Base-by-base conservation (phyloP, 2,329 filamentous ascomycete genomes). In the Hirsutella thompsonii region DNA sequence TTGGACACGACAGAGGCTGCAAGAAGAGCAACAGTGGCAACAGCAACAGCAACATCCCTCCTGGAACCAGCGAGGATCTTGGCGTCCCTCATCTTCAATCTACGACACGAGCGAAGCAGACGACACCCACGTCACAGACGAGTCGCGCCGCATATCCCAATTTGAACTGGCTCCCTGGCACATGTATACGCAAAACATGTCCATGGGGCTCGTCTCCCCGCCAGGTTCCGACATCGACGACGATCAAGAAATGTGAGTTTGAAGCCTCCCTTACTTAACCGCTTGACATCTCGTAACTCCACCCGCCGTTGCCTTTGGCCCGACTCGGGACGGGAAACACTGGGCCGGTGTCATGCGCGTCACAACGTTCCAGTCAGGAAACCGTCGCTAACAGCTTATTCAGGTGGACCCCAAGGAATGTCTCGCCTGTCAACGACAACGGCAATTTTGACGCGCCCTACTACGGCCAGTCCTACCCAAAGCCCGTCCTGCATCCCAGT, bases 21-120 rank as follows among this genome's bases (percentile, higher is more conserved):
- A 19, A 18, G 14, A 34, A 16, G 11, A 34, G 9, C 32, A 9
- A 8, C 32, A 34, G 32, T 18, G 8, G 32, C 40, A 42, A 21
- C 58, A 6, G 5, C 19, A 10, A 11, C 16, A 9, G 13, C 33
- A 9, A 19, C 35, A 19, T 11, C 14, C 18, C 10, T 36, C 19
- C 18, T 20, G 19, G 19, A 18, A 18, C 19, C 13, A 21, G 19
- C 20, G 52, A 43, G 51, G 49, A 44, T 57, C 61, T 40, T 62
- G 60, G 46, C 69, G 70, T 33, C 69, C 71, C n/a, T 49, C 64
- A 6, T 81, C 79, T 26, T 81, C 80, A 14, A 49, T 78, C 37
- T 81, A 56, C 45, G 51, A 45, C 33, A 37, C 83, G 55, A 48
- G 42, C 40, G 43, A 47, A 45, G 44, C 55, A 44, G 47, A 45